Base-by-base conservation (phyloP, 495 filamentous ascomycete genomes). In the Lophiotrema nucula region DNA sequence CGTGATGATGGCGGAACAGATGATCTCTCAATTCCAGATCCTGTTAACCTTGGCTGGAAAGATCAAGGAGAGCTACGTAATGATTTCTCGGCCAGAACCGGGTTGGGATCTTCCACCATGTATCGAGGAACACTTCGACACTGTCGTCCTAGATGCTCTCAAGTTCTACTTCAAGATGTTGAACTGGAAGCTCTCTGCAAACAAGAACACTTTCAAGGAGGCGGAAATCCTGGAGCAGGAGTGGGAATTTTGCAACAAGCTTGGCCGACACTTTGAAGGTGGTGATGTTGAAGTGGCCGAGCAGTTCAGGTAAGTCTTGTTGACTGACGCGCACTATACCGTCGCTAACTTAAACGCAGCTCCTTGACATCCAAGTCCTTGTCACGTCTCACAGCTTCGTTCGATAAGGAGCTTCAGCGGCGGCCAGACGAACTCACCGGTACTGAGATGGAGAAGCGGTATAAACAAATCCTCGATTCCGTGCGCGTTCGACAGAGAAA, bases 151-250 rank as follows among this genome's bases (percentile, higher is more conserved):
- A 47, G 92, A 97, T 68, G 92, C 92, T 0, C 78, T 98, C 61
- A 95, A 91, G 68, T 97, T 95, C 69, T 98, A 97, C 69, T 97
- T 98, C 77, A 88, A 90, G 63, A 87, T 98, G 75, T 77, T 98
- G 47, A 96, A 96, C 65, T 96, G 91, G 88, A 97, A 97, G 69
- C 76, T 98, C 42, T 90, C 90, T 67, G 89, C 90, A 41, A 97
- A 97, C 74, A 97, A 96, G 69, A 98, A 97, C 72, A 96, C 93
- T 0, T 97, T 97, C 80, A 97, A 97, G 69, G 93, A 97, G 67
- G 93, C 93, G 12, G 93, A 98, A 72, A 89, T 98, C 58, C 74
- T 98, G 26, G 92, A 96, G 67, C 92, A 96, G 64, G 93, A 97
- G 70, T 98, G 93, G 92, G 88, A 87, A 23, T 97, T 96, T 60